Evolutionary conservation across 164 flowering plant species (phyloP), one percentile per base, ranked within the genome.

Genomic region (Piper betle): DNA sequence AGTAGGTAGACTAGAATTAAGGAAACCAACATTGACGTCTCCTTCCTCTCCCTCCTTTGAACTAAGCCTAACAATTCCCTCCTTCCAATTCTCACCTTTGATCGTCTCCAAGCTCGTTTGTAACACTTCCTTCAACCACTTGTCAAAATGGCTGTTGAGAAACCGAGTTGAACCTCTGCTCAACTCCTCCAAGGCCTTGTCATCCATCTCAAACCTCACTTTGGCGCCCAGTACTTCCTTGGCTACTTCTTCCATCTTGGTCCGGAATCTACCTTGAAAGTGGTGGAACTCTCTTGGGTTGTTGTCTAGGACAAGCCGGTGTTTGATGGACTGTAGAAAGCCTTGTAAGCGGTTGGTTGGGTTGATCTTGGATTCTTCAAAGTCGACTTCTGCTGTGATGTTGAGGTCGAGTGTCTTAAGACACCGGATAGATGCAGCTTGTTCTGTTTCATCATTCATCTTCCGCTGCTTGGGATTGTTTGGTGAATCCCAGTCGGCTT

Each of bases 71-170:
- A 85, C 62, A 15, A 37, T 54, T 40, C 67, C 83, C 64, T 63
- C 77, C 10, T 76, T 71, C 71, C 81, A 76, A 39, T 82, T 72
- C 52, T 52, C 50, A 15, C 46, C 46, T 67, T 75, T 74, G 33
- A 77, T 69, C 65, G 67, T 74, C 67, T 71, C 17, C 73, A 87
- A 73, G 68, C 84, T 79, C 52, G 75, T 79, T 79, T 82, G 81
- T 71, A 88, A 80, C 67, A 88, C 66, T 60, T 83, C 87, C 78
- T 76, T 78, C 46, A 84, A 69, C 96, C 96, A 88, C 61, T 80
- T 75, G 39, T 84, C 87, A 76, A 82, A 78, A 82, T 77, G 69
- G 79, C 74, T 68, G 57, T 79, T 72, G 10, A 79, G 64, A 66
- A 80, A 80, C 42, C 59, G 67, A 65, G 78, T 79, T 50, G 63